Percentiles rank a stretch among this genome's conserved stretches.
These are phyloP conservation scores for Isatis lusitanica DNA, from an alignment of 441 rosid species.

Conservation along the genomic window DNA sequence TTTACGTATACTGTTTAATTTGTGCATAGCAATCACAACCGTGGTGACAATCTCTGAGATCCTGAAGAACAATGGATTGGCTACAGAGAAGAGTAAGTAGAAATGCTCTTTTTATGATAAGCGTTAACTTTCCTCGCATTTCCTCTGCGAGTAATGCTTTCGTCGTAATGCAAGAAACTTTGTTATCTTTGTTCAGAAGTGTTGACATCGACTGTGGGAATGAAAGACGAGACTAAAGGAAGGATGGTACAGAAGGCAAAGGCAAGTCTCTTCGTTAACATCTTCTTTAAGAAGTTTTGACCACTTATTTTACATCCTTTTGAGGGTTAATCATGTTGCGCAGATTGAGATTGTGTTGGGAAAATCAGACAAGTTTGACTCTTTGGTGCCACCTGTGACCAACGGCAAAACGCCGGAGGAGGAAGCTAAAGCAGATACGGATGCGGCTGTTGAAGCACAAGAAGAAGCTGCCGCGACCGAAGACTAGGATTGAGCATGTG, in stretches of 20 bases:
- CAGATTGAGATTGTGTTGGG: slow-evolving; percentile 62
- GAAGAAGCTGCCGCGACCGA: slow-evolving; percentile 20
- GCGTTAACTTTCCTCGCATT: neutral
- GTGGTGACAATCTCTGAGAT: slow-evolving; percentile 92
- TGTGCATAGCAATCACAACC: slow-evolving; percentile 72
- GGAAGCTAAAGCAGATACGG: slow-evolving; percentile 43
- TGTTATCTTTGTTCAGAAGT: slow-evolving; percentile 47
- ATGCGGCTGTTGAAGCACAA: slow-evolving; percentile 17
- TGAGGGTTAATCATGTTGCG: neutral
- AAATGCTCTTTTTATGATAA: neutral
- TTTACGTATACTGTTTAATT: neutral
- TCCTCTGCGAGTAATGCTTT: neutral
- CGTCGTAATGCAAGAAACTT: neutral
- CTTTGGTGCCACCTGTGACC: slow-evolving; percentile 47
- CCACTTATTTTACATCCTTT: neutral
- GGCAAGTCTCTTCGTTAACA: slow-evolving; percentile 40
- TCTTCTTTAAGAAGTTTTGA: neutral
- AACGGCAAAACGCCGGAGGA: slow-evolving; percentile 38
- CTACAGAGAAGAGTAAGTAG: slow-evolving; percentile 81
- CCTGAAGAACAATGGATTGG: slow-evolving; percentile 90
- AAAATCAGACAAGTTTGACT: slow-evolving; percentile 73
- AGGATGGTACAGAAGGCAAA: slow-evolving; percentile 80
- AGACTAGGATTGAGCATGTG: neutral
- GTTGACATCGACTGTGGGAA: slow-evolving; percentile 79
- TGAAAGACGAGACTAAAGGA: slow-evolving; percentile 86